phyloP scores from a whole-genome alignment of 2,329 filamentous ascomycete species.

The Cyphellophora europaea region DNA sequence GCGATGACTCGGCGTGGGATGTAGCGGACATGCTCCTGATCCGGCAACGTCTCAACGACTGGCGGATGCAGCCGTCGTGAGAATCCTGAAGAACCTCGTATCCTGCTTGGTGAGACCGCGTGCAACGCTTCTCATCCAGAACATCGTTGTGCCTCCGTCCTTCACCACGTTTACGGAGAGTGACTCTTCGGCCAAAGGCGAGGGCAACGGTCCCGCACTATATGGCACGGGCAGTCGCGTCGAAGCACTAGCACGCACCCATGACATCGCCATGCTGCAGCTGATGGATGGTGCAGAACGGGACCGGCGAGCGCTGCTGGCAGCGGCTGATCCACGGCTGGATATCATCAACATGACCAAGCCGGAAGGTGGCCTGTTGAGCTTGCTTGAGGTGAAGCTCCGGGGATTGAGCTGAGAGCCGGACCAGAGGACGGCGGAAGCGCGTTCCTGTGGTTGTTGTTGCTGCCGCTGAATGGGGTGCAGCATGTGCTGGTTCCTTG shows the following conservation, averaged over 20 bases:
- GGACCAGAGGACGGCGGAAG: no score
- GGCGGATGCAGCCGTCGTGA: not conserved
- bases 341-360: not conserved
- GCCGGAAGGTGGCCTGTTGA: not conserved
- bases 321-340: not conserved
- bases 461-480: no score
- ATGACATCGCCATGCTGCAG: not conserved
- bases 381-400: conserved; percentile 12
- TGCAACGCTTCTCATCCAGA: not conserved
- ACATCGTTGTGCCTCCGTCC: not conserved
- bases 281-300: not conserved
- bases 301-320: not conserved
- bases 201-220: not conserved
- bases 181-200: no score
- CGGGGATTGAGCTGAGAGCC: no score
- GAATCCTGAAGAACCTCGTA: not conserved
- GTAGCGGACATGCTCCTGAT: not conserved
- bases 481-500: no score
- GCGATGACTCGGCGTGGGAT: no score
- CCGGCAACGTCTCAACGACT: not conserved
- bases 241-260: not conserved
- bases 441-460: no score
- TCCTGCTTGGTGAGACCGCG: not conserved
- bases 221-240: not conserved
- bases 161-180: not conserved